Conservation (phyloP, 345 rosid genomes). For the Melaleuca quinquenervia region DNA sequence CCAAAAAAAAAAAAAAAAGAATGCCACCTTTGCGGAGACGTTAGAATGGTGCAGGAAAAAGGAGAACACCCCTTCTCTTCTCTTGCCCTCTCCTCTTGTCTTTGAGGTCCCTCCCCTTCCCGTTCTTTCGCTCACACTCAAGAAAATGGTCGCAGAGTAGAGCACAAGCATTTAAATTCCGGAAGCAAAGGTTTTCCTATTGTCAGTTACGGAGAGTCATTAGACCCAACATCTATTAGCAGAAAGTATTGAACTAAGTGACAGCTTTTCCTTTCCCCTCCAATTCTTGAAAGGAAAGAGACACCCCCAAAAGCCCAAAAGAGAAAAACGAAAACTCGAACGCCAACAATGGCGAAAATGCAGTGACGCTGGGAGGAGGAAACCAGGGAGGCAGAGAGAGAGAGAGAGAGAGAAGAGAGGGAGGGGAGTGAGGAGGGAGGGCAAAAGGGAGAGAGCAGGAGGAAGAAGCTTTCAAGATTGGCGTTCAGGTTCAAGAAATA, state of each 20-base stretch:
- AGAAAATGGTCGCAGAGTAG: neutral
- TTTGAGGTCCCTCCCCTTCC: neutral
- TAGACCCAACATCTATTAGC: neutral
- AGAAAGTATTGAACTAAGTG: neutral
- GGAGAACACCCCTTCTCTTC: neutral
- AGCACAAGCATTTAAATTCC: conserved; percentile 3
- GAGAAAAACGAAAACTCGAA: neutral
- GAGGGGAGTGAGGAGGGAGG: neutral
- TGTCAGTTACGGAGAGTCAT: neutral
- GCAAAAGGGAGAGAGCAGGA: neutral
- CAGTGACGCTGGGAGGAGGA: neutral
- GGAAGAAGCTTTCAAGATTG: conserved; percentile 1
- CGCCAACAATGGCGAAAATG: neutral
- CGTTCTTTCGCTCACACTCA: conserved; percentile 2
- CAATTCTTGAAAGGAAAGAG: neutral
- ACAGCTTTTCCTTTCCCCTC: neutral
- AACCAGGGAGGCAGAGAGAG: neutral
- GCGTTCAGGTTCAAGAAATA: neutral
- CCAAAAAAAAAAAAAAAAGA: neutral
- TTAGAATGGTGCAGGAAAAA: neutral
- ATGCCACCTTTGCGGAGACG: neutral
- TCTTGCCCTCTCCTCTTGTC: neutral
- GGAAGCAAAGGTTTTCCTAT: neutral
- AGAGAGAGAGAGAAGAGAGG: neutral
- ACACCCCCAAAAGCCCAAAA: neutral